Base-by-base conservation (phyloP, 257 asterid species). In the Solanum raphanifolium region DNA sequence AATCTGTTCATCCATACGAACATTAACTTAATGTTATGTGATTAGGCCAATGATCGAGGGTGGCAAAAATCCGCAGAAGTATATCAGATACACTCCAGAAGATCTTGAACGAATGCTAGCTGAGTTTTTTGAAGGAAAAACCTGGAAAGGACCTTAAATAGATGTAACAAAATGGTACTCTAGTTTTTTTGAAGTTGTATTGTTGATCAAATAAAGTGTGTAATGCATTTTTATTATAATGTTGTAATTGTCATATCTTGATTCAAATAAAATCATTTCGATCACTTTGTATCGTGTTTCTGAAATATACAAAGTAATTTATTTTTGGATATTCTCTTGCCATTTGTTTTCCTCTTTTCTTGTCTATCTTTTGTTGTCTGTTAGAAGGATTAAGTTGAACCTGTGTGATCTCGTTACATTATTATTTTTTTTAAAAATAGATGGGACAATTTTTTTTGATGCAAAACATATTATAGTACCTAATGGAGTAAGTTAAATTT, bases 71-170 rank as follows among this genome's bases (percentile, higher is more conserved):
- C 98, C 98, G 20, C 90, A 86, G 83, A 97, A 97, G 92, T 97
- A 95, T 91, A 93, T 97, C 88, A 92, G 94, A 87, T 97, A 93
- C 83, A 90, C 85, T 23, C 96, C 98, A 0, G 99, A 97, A 91
- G 99, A 95, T 92, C 98, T 97, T 46, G 99, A 97, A 79, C 92
- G 98, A 73, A 95, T 97, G 99, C 93, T 97, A 86, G 97, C 99
- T 0, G 99, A 97, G 92, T 95, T 97, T 75, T 97, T 97, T 46
- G 99, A 97, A 92, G 98, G 99, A 55, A 97, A 97, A 91, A 94
- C 94, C 9, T 95, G 95, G 95, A 95, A 91, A 36, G 98, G 96
- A 76, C 90, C 91, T 31, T 94, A 91, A 90, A 93, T 96, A 85
- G 93, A 93, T 91, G 81, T 21, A 31, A 35, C 15, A 65, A 87